Conservation (phyloP, 192 early-diverging fungal species). For the Podila verticillata region DNA sequence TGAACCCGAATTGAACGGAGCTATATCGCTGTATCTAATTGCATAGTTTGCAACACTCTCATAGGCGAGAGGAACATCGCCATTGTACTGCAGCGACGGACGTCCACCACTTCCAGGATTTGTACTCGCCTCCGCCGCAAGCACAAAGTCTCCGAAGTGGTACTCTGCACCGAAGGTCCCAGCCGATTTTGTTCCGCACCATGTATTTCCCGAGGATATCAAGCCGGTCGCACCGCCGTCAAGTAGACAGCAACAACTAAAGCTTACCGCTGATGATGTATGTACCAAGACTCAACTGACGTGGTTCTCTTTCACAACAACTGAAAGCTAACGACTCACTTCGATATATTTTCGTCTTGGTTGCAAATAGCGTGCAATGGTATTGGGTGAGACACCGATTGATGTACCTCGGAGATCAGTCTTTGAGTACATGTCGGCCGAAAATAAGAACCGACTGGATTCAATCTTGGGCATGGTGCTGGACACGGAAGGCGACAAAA, state of each 20-base stretch:
- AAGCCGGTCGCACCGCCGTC: neutral
- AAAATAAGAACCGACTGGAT: slow-evolving; percentile 73
- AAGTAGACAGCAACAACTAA: slow-evolving; percentile 1
- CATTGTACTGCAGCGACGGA: slow-evolving; percentile 59
- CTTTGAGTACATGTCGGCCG: slow-evolving; percentile 72
- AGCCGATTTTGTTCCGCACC: slow-evolving; percentile 27
- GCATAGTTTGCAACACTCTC: too few species aligned
- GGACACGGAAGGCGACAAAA: slow-evolving; percentile 47
- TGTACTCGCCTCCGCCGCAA: slow-evolving; percentile 47
- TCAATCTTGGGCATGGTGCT: slow-evolving; percentile 56
- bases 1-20: too few species aligned
- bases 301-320: neutral
- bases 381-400: slow-evolving; percentile 78
- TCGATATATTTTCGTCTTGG: neutral
- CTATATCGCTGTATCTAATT: too few species aligned
- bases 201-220: slow-evolving; percentile 10
- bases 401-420: slow-evolving; percentile 72
- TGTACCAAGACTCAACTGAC: neutral
- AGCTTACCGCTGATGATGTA: slow-evolving; percentile 50
- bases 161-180: slow-evolving; percentile 38
- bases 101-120: slow-evolving; percentile 64
- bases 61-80: neutral
- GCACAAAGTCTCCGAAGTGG: slow-evolving; percentile 58
- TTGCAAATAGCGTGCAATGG: slow-evolving; percentile 63
- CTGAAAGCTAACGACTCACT: neutral